Evolutionary conservation across 768 basidiomycete species (phyloP), one percentile per base, ranked within the genome.

Genomic region (Leccinum imitatum): DNA sequence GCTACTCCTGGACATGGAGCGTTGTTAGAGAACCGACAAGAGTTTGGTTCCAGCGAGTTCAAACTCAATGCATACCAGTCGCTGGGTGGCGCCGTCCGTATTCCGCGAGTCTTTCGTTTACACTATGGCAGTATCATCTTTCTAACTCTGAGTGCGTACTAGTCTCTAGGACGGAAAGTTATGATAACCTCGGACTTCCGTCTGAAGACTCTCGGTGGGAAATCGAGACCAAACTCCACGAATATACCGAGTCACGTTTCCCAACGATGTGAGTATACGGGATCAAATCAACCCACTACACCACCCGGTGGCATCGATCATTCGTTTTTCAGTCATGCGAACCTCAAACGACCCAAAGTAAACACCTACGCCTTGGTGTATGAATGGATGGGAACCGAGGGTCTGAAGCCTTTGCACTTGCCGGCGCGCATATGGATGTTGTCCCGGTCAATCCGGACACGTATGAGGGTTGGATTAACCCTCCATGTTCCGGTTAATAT

Each of bases 361-460:
- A 86, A 86, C 64, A 86, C 81, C 0, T 86, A 82, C 52, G 86
- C 82, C 0, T 75, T 87, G 15, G 72, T 88, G 2, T 86, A 83
- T 66, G 78, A 79, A 25, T 87, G 85, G 85, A 72, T 79, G 51
- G 86, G 86, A 17, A 76, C 77, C 19, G 76, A 83, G 53, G 57
- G 74, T 7, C 70, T 83, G 52, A 86, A 87, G 67, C 87, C 86
- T 0, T 61, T 87, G 2, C 87, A 9, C 72, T 83, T 27, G 70
- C 79, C 15, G 82, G 27, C 27, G 27, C 79, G 13, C 83, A 84
- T 64, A 60, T 62, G 59, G 83, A 84, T 46, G 81, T 83, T 13
- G 83, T 84, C 5, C 83, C 82, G 2, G 79, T 84, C 19, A 74
- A 80, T 50, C 76, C 30, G n/a, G 41, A 44, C n/a, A 19, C 41